A percentile compares a stretch with the other conserved stretches of the same genome.
Evolutionary conservation across 352 stramenopile species (phyloP).

Genomic region (Pythium aquatile): DNA sequence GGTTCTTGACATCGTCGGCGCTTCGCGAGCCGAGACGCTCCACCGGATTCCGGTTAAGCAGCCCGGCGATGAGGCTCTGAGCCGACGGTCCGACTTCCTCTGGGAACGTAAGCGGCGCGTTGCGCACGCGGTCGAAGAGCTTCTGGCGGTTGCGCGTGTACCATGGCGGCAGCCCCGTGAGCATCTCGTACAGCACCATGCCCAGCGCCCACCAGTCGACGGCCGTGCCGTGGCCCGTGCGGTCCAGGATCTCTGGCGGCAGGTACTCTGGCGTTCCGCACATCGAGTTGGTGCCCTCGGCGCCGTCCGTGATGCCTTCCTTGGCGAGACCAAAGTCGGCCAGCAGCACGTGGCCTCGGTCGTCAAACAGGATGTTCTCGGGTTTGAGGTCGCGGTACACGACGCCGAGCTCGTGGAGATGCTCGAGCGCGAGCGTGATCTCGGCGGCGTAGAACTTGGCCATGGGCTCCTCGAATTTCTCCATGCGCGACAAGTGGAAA

Average conservation of each 20-base stretch:
- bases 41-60: constrained; percentile 81
- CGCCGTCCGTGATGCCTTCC: constrained; percentile 80
- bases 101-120: constrained; percentile 86
- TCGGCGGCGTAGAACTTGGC: constrained; percentile 91
- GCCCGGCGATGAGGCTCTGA: constrained; percentile 75
- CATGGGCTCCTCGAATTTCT: constrained; percentile 87
- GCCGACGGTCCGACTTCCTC: constrained; percentile 74
- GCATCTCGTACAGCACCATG: constrained; percentile 94
- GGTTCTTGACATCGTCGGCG: constrained; percentile 83
- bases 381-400: constrained; percentile 89
- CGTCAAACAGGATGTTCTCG: constrained; percentile 87
- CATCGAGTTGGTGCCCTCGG: constrained; percentile 87
- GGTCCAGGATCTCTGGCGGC: constrained; percentile 90
- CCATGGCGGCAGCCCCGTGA: constrained; percentile 90
- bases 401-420: constrained; percentile 87
- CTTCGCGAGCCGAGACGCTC: constrained; percentile 73
- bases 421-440: constrained; percentile 85
- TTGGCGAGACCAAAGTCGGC: constrained; percentile 88
- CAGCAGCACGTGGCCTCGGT: constrained; percentile 68
- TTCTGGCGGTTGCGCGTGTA: constrained; percentile 93
- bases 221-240: constrained; percentile 86
- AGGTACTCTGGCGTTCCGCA: constrained; percentile 93
- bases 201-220: constrained; percentile 93
- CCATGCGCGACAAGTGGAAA: constrained; percentile 88
- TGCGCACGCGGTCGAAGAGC: constrained; percentile 89